Evolutionary conservation across 2,329 filamentous ascomycete genomes (phyloP), one percentile per base, ranked within the genome.

Genomic region (Xylaria digitata): DNA sequence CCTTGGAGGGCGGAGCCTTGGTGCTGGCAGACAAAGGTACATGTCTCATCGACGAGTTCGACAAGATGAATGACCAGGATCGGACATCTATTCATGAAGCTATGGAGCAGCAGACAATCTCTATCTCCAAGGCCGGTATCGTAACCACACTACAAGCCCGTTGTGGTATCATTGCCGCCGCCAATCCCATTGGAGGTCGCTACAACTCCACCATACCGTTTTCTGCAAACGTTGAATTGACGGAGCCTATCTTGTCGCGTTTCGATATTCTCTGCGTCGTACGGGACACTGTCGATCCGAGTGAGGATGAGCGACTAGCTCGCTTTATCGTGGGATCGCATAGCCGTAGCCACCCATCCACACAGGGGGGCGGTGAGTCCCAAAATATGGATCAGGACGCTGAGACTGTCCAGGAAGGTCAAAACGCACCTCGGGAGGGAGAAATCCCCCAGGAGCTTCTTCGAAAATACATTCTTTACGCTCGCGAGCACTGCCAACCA

Each of bases 61-160:
- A 99, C 87, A 99, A 99, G 86, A 99, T 99, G 96, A 98, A 98
- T 79, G 96, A 99, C 78, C 94, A 98, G 78, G 96, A 99, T 79
- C 89, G 96, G 71, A 98, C 96, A 0, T 97, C 94, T 7, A 99
- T 99, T 73, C 96, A 99, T 86, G 96, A 99, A 84, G 96, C 96
- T 67, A 99, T 99, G 96, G 96, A 99, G 80, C 96, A 99, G 81
- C 96, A 99, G 82, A 99, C 96, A 1, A 99, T 99, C 73, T 98
- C 95, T 68, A 99, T 99, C 76, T 97, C 94, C 71, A 99, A 99
- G 79, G 96, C 96, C 0, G 96, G 96, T 80, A 99, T 99, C 68
- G 96, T 99, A 49, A 99, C 96, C 0, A 98, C 96, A 0, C 85
- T 99, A 0, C 95, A 99, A 79, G 96, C 96, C 49, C 91, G 96